phyloP scores from a whole-genome alignment of 352 stramenopile genomes.

The Phytophthora gonapodyides region DNA sequence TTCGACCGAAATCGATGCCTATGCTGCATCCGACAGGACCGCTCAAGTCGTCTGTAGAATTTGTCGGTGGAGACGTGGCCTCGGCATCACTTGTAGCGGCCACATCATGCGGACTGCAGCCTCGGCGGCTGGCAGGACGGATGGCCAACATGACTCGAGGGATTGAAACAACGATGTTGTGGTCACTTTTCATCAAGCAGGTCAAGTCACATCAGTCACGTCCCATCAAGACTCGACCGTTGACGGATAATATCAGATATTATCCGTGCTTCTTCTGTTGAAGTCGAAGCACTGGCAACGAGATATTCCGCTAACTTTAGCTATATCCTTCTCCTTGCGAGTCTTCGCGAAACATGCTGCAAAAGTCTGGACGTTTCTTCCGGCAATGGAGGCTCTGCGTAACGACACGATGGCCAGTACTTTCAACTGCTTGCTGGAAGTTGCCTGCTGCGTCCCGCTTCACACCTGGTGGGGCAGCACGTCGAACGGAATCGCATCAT shows the following conservation, averaged over 20 bases:
- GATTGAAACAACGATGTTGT: not conserved
- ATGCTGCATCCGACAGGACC: slow-evolving; percentile 13
- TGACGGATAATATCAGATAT: too few relatives aligned
- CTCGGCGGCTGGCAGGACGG: slow-evolving; percentile 5
- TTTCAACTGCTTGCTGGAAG: slow-evolving; percentile 15
- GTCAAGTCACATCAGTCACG: slow-evolving; percentile 20
- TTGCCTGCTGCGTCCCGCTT: not conserved
- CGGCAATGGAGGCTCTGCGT: slow-evolving; percentile 7
- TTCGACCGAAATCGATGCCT: slow-evolving; percentile 38
- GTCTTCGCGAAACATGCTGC: slow-evolving; percentile 9
- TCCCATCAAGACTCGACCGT: slow-evolving; percentile 19
- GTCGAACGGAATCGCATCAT: not conserved
- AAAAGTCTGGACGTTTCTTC: slow-evolving; percentile 22
- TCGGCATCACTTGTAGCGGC: slow-evolving; percentile 2
- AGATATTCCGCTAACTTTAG: slow-evolving; percentile 29
- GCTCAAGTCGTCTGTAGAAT: not conserved
- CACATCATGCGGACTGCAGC: slow-evolving; percentile 18
- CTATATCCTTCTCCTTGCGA: not conserved
- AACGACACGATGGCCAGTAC: slow-evolving; percentile 36
- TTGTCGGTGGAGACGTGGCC: slow-evolving; percentile 7
- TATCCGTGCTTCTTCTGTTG: too few relatives aligned
- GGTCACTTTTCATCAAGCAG: not conserved
- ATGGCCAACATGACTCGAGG: slow-evolving; percentile 4
- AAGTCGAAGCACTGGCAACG: not conserved
- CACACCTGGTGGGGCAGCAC: not conserved